These are phyloP conservation scores for Cymbopogon citratus DNA, from an alignment of 176 grass and related monocot genomes.

Conservation along the genomic window DNA sequence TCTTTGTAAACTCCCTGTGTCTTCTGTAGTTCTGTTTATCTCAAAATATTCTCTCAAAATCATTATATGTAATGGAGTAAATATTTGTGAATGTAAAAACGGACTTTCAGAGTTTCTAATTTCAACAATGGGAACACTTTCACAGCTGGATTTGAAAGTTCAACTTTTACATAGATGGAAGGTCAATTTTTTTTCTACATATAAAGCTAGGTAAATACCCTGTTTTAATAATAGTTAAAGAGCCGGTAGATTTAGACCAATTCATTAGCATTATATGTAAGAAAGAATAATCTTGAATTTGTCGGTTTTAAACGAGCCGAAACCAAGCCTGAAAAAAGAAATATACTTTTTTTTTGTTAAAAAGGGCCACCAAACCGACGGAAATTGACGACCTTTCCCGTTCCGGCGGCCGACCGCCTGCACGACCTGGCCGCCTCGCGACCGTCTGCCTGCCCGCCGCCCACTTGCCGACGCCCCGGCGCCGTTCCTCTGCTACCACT, in stretches of 20 bases:
- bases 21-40: no score
- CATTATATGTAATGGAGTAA: no score
- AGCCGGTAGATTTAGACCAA: no score
- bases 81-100: not conserved
- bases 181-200: no score
- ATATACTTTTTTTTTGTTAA: not conserved
- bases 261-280: no score
- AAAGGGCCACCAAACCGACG: not conserved
- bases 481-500: not conserved
- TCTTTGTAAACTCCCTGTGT: no score
- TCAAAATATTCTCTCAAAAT: no score
- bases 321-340: no score
- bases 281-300: no score
- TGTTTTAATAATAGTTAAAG: no score
- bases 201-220: not conserved
- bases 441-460: not conserved
- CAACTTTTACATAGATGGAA: not conserved
- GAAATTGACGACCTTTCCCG: not conserved
- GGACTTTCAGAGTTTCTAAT: not conserved
- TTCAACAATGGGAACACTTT: not conserved
- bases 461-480: not conserved
- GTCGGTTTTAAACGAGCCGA: no score
- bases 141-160: not conserved
- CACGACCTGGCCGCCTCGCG: not conserved
- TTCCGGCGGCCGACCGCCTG: slow-evolving; percentile 8